phyloP scores from a whole-genome alignment of 2,329 filamentous ascomycete genomes.

The Claviceps maximensis region DNA sequence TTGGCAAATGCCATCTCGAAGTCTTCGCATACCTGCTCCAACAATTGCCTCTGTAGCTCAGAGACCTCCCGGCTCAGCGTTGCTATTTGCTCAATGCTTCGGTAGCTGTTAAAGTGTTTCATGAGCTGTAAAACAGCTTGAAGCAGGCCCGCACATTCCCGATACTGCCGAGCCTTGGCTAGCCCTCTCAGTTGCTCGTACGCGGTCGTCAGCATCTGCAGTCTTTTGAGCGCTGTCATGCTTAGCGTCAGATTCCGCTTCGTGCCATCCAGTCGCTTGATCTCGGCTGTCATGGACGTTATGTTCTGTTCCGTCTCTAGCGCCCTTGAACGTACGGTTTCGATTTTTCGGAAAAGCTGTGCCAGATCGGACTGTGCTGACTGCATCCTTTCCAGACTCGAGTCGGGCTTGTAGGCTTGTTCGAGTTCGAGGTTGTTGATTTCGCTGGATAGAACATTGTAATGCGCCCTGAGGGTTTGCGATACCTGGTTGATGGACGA shows the following conservation, averaged over 20 bases:
- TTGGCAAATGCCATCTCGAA: conserved; percentile 94
- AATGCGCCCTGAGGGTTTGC: conserved; percentile 57
- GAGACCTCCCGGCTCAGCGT: conserved; percentile 83
- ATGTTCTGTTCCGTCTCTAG: conserved; percentile 90
- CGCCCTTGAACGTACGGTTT: conserved; percentile 77
- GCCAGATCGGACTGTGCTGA: conserved; percentile 80
- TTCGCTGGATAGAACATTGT: conserved; percentile 69
- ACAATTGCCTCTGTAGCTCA: conserved; percentile 78
- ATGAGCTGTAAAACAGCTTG: conserved; percentile 95
- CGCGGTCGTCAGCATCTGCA: conserved; percentile 98
- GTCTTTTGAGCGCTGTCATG: conserved; percentile 92
- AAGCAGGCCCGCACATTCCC: conserved; percentile 84
- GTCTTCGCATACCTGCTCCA: conserved; percentile 98
- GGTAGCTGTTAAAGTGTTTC: conserved; percentile 96
- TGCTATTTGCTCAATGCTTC: conserved; percentile 96
- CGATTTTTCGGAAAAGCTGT: conserved; percentile 86
- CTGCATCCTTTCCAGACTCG: conserved; percentile 83
- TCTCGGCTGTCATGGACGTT: conserved; percentile 97
- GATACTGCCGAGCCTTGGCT: conserved; percentile 77
- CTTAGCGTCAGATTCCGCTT: conserved; percentile 93
- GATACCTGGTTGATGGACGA: conserved; percentile 63
- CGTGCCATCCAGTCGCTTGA: conserved; percentile 90
- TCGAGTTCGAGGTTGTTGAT: conserved; percentile 61
- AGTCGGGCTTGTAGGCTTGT: conserved; percentile 74
- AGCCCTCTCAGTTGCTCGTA: conserved; percentile 87